These are phyloP conservation scores for Cornus florida DNA, from an alignment of 148 eudicot genomes.

Conservation along the genomic window DNA sequence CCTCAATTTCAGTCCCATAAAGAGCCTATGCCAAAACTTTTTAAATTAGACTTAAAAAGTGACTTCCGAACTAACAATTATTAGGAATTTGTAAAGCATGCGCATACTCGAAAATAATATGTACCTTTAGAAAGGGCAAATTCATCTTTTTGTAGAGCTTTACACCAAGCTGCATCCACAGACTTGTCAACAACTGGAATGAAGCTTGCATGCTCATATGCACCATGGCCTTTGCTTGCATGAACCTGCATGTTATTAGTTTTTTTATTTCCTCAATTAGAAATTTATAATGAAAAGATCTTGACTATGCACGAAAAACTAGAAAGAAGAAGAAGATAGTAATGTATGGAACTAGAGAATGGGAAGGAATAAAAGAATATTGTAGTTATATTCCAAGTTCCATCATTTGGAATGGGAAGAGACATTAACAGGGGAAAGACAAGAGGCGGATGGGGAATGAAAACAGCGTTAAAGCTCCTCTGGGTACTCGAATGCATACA, in stretches of 20 bases:
- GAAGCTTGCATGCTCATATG: not conserved
- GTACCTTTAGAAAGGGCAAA: constrained; percentile 25
- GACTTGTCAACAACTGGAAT: constrained; percentile 24
- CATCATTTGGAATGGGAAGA: not conserved
- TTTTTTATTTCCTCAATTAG: not conserved
- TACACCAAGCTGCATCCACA: constrained; percentile 21
- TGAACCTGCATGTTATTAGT: not conserved
- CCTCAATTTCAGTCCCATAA: no score
- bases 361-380: not conserved
- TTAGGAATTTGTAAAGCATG: not conserved
- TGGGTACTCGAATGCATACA: no score
- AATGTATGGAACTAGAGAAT: not conserved
- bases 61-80: not conserved
- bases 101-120: not conserved
- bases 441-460: not conserved
- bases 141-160: constrained; percentile 7
- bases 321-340: not conserved
- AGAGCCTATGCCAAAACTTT: no score
- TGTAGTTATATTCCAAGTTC: not conserved
- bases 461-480: no score
- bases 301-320: not conserved
- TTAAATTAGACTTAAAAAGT: no score
- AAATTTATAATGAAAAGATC: not conserved
- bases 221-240: not conserved
- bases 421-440: no score